These are phyloP conservation scores for Barnettozyma wickerhamii DNA, from an alignment of 805 yeast species.

Conservation along the genomic window DNA sequence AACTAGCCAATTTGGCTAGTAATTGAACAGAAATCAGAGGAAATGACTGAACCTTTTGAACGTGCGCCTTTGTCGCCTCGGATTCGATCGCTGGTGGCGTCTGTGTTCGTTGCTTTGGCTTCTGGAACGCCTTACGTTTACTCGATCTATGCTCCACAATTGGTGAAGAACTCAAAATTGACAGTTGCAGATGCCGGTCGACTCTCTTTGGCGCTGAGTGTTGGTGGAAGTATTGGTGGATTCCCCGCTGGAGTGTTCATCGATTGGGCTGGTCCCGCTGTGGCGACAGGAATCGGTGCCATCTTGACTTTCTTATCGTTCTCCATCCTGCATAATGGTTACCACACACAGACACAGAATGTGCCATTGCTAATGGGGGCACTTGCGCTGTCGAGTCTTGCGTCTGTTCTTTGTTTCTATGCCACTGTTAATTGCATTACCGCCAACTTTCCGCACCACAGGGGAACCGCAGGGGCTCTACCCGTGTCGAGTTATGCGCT, in stretches of 20 bases:
- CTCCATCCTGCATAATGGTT: conserved; percentile 44
- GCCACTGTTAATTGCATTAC: conserved; percentile 46
- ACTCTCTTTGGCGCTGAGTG: conserved; percentile 54
- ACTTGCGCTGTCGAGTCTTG: conserved; percentile 55
- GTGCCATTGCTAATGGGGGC: conserved; percentile 42
- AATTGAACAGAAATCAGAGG: neutral
- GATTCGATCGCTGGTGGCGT: conserved; percentile 16
- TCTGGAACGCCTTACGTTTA: conserved; percentile 75
- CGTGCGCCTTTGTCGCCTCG: conserved; percentile 12
- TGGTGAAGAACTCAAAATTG: conserved; percentile 51
- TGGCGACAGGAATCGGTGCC: conserved; percentile 53
- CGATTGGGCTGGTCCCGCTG: conserved; percentile 54
- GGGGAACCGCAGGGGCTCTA: conserved; percentile 37
- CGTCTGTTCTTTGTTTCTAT: conserved; percentile 57
- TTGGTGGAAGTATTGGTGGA: conserved; percentile 69
- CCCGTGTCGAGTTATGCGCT: conserved; percentile 48
- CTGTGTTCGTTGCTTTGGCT: conserved; percentile 50
- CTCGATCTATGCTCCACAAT: conserved; percentile 74
- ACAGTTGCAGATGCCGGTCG: conserved; percentile 60
- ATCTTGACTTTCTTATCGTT: conserved; percentile 52
- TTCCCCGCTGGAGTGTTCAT: conserved; percentile 66
- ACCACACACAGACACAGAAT: conserved; percentile 34
- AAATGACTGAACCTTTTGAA: neutral
- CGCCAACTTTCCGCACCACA: conserved; percentile 63
- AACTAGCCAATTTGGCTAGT: neutral